phyloP scores from a whole-genome alignment of 352 stramenopile species.

The Phytophthora agathidicida region DNA sequence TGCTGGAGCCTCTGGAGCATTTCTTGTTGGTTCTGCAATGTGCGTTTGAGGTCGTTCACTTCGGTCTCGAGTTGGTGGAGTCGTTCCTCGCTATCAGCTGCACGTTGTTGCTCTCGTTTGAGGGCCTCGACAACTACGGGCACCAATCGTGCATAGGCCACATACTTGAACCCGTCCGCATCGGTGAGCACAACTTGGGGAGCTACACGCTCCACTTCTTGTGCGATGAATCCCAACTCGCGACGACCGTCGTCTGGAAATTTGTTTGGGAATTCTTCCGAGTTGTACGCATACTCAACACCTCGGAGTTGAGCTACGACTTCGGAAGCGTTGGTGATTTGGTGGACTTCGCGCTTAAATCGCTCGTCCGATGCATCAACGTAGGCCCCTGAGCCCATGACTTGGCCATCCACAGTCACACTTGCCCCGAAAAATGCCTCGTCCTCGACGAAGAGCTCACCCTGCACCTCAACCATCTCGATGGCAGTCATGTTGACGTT shows the following conservation, averaged over 20 bases:
- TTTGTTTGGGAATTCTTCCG: conserved; percentile 43
- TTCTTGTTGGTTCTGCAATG: conserved; percentile 21
- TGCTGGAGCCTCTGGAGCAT: conserved; percentile 15
- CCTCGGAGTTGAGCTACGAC: conserved; percentile 62
- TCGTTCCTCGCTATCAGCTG: conserved; percentile 15
- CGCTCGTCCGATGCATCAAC: conserved; percentile 89
- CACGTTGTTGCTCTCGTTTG: conserved; percentile 49
- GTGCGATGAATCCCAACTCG: conserved; percentile 89
- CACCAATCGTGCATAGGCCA: conserved; percentile 84
- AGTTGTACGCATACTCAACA: conserved; percentile 68
- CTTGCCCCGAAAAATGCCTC: conserved; percentile 85
- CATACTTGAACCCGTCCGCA: conserved; percentile 82
- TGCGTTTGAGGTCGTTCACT: conserved; percentile 16
- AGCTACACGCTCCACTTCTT: conserved; percentile 83
- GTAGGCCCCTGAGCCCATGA: conserved; percentile 92
- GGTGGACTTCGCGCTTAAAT: conserved; percentile 82
- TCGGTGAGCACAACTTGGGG: conserved; percentile 82
- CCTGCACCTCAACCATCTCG: conserved; percentile 71
- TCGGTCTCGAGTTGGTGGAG: conserved; percentile 23
- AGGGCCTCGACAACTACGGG: conserved; percentile 85
- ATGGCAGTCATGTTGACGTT: conserved; percentile 80
- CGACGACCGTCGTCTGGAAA: conserved; percentile 41
- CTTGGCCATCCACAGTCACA: conserved; percentile 87
- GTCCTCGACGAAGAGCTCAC: conserved; percentile 84
- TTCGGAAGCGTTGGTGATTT: conserved; percentile 51